These are phyloP conservation scores for Paxillus rubicundulus DNA, from an alignment of 768 basidiomycete species.

Conservation along the genomic window DNA sequence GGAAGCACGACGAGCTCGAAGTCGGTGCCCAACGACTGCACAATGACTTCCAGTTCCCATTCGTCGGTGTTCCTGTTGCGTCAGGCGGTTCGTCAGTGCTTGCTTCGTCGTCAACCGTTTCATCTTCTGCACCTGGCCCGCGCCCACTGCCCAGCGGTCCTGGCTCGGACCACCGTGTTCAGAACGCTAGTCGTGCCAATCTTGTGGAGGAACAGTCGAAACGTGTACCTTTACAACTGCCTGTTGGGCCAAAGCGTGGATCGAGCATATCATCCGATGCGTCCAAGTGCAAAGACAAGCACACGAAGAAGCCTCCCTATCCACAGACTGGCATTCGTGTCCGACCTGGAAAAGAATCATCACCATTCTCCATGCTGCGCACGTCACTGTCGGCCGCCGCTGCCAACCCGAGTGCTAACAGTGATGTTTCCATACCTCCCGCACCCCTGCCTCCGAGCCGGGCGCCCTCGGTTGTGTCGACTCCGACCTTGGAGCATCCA, in stretches of 20 bases:
- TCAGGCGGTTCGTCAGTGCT: conserved; percentile 6
- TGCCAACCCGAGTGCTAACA: conserved; percentile 11
- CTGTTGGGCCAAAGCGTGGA: conserved; percentile 10
- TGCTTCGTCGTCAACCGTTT: background rate
- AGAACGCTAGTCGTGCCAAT: background rate
- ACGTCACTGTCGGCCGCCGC: conserved; percentile 4
- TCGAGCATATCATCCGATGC: conserved; percentile 7
- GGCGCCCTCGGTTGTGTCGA: conserved; percentile 11
- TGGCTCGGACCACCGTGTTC: conserved; percentile 1
- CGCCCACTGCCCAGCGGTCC: background rate
- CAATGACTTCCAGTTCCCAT: conserved; percentile 43
- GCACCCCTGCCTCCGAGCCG: conserved; percentile 4
- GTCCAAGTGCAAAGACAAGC: conserved; percentile 39
- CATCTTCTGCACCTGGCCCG: background rate
- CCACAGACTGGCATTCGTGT: conserved; percentile 49
- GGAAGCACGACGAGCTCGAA: conserved; percentile 43
- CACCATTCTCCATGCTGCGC: conserved; percentile 18
- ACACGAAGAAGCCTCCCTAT: conserved; percentile 40
- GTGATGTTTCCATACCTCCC: conserved; percentile 2
- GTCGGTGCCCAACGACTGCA: conserved; percentile 29
- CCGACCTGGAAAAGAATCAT: conserved; percentile 36
- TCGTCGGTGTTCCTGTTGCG: conserved; percentile 36
- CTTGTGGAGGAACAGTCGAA: conserved; percentile 17
- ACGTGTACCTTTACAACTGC: background rate
- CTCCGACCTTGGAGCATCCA: conserved; percentile 10